These are phyloP conservation scores for Paracamarosporium sp. DNA, from an alignment of 2,329 filamentous ascomycete species.

Conservation along the genomic window DNA sequence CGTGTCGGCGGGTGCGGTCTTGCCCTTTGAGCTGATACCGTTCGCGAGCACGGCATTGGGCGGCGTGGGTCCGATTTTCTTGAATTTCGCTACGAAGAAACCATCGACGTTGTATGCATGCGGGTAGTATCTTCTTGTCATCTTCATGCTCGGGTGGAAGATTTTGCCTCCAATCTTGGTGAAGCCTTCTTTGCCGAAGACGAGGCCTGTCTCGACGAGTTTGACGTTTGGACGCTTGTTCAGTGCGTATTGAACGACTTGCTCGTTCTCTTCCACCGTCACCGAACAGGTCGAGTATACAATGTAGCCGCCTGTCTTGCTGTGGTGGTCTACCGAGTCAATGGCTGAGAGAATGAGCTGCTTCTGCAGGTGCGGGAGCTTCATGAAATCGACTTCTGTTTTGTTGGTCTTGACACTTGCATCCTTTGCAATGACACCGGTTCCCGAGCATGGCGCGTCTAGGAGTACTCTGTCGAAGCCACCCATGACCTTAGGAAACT, in stretches of 20 bases:
- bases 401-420: constrained; percentile 98
- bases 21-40: constrained; percentile 40
- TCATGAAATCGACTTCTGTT: constrained; percentile 92
- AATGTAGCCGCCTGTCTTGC: constrained; percentile 92
- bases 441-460: constrained; percentile 94
- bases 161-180: constrained; percentile 88
- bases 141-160: constrained; percentile 83
- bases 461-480: constrained; percentile 95
- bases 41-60: constrained; percentile 56
- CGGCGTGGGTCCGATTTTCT: constrained; percentile 84
- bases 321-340: constrained; percentile 89
- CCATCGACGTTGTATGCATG: constrained; percentile 73
- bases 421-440: constrained; percentile 97
- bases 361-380: constrained; percentile 82
- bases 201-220: constrained; percentile 87
- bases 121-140: constrained; percentile 44
- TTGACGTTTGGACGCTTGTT: constrained; percentile 91
- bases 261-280: constrained; percentile 91
- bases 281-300: constrained; percentile 98
- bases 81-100: constrained; percentile 98
- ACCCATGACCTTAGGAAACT: constrained; percentile 92
- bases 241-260: constrained; percentile 91
- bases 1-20: constrained; percentile 48
- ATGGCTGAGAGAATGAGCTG: constrained; percentile 92
- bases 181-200: constrained; percentile 93